Evolutionary conservation across 2,329 filamentous ascomycete species (phyloP).

Genomic region (Colletotrichum caudatum): DNA sequence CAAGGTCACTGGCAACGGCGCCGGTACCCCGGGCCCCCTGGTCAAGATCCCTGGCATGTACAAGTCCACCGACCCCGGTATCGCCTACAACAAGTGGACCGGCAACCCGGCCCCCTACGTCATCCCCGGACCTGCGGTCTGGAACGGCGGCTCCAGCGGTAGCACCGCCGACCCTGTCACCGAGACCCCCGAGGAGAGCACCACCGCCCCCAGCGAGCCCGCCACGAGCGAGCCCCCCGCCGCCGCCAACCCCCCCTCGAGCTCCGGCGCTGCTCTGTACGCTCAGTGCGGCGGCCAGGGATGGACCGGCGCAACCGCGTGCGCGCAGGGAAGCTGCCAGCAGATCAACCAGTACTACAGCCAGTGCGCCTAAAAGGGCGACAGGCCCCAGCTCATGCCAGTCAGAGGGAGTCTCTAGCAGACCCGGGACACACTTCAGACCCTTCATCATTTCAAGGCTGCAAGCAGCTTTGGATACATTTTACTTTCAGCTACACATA

Average conservation of each 20-base stretch:
- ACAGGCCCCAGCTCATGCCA: not conserved
- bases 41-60: conserved; percentile 57
- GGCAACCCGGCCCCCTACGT: conserved; percentile 33
- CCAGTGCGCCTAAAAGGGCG: not conserved
- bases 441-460: not conserved
- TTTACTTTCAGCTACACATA: not conserved
- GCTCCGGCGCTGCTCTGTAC: conserved; percentile 39
- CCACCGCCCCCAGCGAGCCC: not conserved
- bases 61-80: conserved; percentile 31
- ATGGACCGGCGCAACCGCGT: conserved; percentile 46
- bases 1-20: conserved; percentile 54
- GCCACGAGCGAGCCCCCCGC: not conserved
- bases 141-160: conserved; percentile 12
- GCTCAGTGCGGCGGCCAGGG: conserved; percentile 45
- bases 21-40: conserved; percentile 51
- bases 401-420: not conserved
- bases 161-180: not conserved
- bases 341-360: conserved; percentile 45
- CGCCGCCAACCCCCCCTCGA: not conserved
- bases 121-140: conserved; percentile 37
- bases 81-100: conserved; percentile 41
- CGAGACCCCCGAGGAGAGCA: not conserved
- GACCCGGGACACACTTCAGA: not conserved
- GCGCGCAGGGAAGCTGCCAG: conserved; percentile 46
- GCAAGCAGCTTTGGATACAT: not conserved